Percentiles rank a stretch among this genome's conserved stretches.
Evolutionary conservation across 768 basidiomycete genomes (phyloP).

Genomic region (Boletus rufocinnamomeus): DNA sequence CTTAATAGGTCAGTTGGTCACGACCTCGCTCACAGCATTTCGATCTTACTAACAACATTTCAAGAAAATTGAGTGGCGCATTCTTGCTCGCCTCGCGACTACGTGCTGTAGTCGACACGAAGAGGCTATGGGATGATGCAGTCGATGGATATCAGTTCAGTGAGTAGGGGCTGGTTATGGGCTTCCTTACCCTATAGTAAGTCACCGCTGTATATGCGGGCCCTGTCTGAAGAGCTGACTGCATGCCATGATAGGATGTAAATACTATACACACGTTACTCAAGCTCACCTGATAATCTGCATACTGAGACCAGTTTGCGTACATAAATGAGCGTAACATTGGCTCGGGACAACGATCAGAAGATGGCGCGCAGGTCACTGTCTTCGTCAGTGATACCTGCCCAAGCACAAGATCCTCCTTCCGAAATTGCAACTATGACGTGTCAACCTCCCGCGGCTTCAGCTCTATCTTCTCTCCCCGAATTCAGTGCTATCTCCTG

Average conservation of each 20-base stretch:
- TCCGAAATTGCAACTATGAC: background rate
- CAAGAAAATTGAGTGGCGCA: constrained; percentile 77
- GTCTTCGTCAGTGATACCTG: background rate
- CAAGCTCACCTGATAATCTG: constrained; percentile 1
- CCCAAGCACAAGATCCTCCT: background rate
- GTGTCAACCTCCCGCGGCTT: background rate
- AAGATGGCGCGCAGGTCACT: background rate
- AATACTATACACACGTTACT: background rate
- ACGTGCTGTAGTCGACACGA: constrained; percentile 71
- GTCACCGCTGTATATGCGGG: background rate
- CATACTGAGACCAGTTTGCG: too few species aligned
- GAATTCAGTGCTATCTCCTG: constrained; percentile 16
- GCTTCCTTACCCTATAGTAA: constrained; percentile 1
- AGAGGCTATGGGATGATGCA: constrained; percentile 72
- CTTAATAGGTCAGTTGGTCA: constrained; percentile 69
- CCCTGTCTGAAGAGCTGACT: background rate
- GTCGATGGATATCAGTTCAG: constrained; percentile 35
- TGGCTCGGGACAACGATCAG: background rate
- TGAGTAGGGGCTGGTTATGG: background rate
- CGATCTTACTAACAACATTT: background rate
- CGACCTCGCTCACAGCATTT: background rate
- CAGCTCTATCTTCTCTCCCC: constrained; percentile 12
- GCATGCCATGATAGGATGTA: background rate
- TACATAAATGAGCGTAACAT: background rate
- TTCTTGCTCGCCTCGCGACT: constrained; percentile 80